phyloP scores from a whole-genome alignment of 257 asterid species.

The Apocynum venetum region DNA sequence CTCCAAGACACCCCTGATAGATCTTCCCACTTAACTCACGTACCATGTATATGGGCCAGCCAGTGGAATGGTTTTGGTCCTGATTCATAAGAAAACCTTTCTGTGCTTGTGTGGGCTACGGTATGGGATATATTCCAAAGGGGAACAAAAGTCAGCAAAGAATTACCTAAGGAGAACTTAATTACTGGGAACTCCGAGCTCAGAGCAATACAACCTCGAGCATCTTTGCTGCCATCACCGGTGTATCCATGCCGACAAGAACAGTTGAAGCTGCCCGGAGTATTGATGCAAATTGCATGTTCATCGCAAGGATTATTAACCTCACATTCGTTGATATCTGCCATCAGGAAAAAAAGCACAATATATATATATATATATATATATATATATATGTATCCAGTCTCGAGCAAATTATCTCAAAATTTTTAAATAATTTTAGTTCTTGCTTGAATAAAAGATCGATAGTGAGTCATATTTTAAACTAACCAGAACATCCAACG shows the following conservation, averaged over 20 bases:
- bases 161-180: slow-evolving; percentile 46
- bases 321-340: slow-evolving; percentile 54
- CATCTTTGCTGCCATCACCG: slow-evolving; percentile 39
- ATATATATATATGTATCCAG: too few species aligned
- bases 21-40: too few species aligned
- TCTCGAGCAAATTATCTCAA: too few species aligned
- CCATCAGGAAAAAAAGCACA: neutral
- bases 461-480: too few species aligned
- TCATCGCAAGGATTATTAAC: slow-evolving; percentile 35
- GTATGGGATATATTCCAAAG: neutral
- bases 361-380: neutral
- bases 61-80: too few species aligned
- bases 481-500: slow-evolving; percentile 29
- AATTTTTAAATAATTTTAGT: too few species aligned
- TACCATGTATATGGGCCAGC: too few species aligned
- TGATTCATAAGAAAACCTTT: neutral
- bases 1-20: too few species aligned
- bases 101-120: neutral
- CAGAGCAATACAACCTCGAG: slow-evolving; percentile 42
- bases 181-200: slow-evolving; percentile 38
- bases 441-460: too few species aligned
- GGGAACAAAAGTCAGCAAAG: neutral
- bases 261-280: slow-evolving; percentile 34
- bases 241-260: slow-evolving; percentile 46
- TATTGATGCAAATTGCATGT: slow-evolving; percentile 38